Percentiles rank a stretch among this genome's conserved stretches.
These are phyloP conservation scores for Exophiala aquamarina DNA, from an alignment of 2,329 filamentous ascomycete genomes.

Conservation along the genomic window DNA sequence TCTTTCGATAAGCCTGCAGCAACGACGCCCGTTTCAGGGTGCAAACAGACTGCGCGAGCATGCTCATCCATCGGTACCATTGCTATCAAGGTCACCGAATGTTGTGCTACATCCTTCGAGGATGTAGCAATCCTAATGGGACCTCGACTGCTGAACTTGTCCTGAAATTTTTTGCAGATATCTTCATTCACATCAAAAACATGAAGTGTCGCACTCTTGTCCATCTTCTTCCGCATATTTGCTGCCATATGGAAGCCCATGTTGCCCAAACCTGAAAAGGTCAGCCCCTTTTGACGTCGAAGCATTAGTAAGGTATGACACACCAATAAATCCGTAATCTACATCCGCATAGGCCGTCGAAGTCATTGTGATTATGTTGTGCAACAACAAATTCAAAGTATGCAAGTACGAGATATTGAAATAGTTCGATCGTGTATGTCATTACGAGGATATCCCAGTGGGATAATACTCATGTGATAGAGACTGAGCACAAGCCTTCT, in stretches of 20 bases:
- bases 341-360: too few relatives aligned
- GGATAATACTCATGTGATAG: too few relatives aligned
- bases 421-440: too few relatives aligned
- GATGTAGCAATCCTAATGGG: constrained; percentile 7
- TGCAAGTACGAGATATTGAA: too few relatives aligned
- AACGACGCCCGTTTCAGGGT: constrained; percentile 10
- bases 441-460: too few relatives aligned
- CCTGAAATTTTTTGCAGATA: constrained; percentile 27
- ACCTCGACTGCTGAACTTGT: constrained; percentile 4
- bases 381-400: too few relatives aligned
- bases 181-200: constrained; percentile 38
- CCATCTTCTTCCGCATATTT: constrained; percentile 38
- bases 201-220: constrained; percentile 30
- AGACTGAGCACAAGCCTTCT: too few relatives aligned
- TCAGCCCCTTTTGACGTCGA: too few relatives aligned
- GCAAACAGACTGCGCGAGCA: constrained; percentile 11
- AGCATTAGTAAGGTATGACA: too few relatives aligned
- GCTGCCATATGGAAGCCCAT: constrained; percentile 43
- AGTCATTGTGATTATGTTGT: too few relatives aligned
- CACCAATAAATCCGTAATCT: too few relatives aligned
- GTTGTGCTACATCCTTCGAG: constrained; percentile 6
- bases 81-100: constrained; percentile 9
- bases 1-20: constrained; percentile 2
- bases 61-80: constrained; percentile 8
- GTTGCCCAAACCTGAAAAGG: constrained; percentile 34